Conservation (phyloP, 495 filamentous ascomycete species). For the Hyaloscypha hepaticicola region DNA sequence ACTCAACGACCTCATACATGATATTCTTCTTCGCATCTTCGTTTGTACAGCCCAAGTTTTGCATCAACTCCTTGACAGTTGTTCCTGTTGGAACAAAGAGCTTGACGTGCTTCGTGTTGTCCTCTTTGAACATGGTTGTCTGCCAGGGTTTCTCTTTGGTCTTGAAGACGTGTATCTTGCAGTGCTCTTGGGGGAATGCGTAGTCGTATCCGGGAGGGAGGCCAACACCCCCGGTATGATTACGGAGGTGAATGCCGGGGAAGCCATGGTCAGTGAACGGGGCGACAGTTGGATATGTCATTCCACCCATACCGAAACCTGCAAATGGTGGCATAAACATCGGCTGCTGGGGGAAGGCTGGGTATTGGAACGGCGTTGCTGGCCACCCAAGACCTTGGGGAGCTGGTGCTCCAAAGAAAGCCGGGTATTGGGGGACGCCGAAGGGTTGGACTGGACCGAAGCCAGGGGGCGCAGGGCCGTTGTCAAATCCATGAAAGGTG, state of each 20-base stretch:
- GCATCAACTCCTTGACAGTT: slow-evolving; percentile 44
- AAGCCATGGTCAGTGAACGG: slow-evolving; percentile 46
- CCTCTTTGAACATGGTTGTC: slow-evolving; percentile 20
- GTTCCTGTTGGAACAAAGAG: slow-evolving; percentile 41
- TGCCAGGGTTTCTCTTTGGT: slow-evolving; percentile 44
- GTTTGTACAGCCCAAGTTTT: slow-evolving; percentile 46
- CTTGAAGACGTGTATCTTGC: slow-evolving; percentile 49
- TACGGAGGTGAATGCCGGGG: slow-evolving; percentile 53
- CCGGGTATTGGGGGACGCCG: slow-evolving; percentile 7
- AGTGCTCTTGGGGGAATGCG: slow-evolving; percentile 47
- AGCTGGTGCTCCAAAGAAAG: neutral
- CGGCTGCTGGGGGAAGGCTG: slow-evolving; percentile 1
- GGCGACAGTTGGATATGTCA: slow-evolving; percentile 28
- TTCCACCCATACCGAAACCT: neutral
- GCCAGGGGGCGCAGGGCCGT: slow-evolving; percentile 23
- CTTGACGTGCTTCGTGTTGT: slow-evolving; percentile 35
- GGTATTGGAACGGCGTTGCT: neutral
- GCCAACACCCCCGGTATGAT: slow-evolving; percentile 55
- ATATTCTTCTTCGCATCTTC: slow-evolving; percentile 40
- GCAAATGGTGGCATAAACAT: slow-evolving; percentile 1
- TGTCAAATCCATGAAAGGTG: slow-evolving; percentile 26
- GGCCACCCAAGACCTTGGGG: neutral
- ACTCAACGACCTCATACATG: slow-evolving; percentile 37
- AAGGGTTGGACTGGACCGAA: slow-evolving; percentile 11
- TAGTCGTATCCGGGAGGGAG: slow-evolving; percentile 53